Evolutionary conservation across 2,329 filamentous ascomycete species (phyloP).

Genomic region (Aureobasidium subglaciale): DNA sequence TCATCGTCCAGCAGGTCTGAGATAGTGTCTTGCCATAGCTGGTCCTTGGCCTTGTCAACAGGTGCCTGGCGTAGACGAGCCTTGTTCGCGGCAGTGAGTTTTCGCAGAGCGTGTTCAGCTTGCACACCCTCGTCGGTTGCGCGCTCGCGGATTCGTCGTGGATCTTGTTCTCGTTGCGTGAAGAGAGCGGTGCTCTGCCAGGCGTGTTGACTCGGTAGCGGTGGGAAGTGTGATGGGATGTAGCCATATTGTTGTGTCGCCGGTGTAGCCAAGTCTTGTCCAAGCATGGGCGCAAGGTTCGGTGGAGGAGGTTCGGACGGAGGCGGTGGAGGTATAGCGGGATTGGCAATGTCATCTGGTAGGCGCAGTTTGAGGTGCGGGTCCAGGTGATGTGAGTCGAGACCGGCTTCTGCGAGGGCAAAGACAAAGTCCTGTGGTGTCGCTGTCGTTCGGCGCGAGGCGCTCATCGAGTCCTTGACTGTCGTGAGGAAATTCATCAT

Average conservation of each 20-base stretch:
- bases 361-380: slow-evolving; percentile 34
- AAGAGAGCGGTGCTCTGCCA: slow-evolving; percentile 55
- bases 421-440: slow-evolving; percentile 54
- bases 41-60: slow-evolving; percentile 33
- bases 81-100: slow-evolving; percentile 42
- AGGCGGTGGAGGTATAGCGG: slow-evolving; percentile 35
- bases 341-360: slow-evolving; percentile 29
- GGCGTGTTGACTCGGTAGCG: slow-evolving; percentile 57
- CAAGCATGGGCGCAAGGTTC: slow-evolving; percentile 44
- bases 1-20: slow-evolving; percentile 39
- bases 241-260: slow-evolving; percentile 43
- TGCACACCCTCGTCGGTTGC: slow-evolving; percentile 59
- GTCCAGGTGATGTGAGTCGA: slow-evolving; percentile 23
- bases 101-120: slow-evolving; percentile 58
- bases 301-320: slow-evolving; percentile 35
- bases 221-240: slow-evolving; percentile 55
- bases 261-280: slow-evolving; percentile 43
- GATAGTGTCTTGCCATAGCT: slow-evolving; percentile 51
- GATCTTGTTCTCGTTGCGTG: slow-evolving; percentile 51
- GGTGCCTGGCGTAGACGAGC: slow-evolving; percentile 1
- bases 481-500: slow-evolving; percentile 48
- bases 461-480: slow-evolving; percentile 52
- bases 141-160: slow-evolving; percentile 51
- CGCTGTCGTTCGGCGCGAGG: slow-evolving; percentile 47
- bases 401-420: slow-evolving; percentile 35